Base-by-base conservation (phyloP, 768 basidiomycete species). In the Pisolithus albus region DNA sequence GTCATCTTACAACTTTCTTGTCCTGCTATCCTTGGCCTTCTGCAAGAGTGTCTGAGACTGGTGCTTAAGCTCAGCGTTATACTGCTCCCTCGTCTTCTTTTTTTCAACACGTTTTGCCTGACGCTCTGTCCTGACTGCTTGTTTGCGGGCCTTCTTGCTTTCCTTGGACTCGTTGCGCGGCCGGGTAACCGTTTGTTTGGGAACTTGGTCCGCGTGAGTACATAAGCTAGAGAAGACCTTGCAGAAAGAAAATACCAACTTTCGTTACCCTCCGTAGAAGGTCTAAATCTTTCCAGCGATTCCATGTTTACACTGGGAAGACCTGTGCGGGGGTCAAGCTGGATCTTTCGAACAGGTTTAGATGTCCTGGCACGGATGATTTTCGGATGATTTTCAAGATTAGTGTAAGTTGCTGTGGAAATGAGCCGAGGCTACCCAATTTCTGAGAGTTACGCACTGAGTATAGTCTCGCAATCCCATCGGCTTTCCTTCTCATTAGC, bases 381-480 rank as follows among this genome's bases (percentile, higher is more conserved):
- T 8, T 86, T 81, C 0, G 96, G 96, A 64, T 98, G 96, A 61
- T 99, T 99, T 65, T 96, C 96, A 7, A 97, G 75, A 63, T 96
- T 99, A n/a, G 92, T 87, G 64, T 93, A 94, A 9, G 94, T 97
- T 8, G 88, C 95, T 96, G 62, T 18, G 28, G 46, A 41, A 55
- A 53, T 52, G 43, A 56, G 47, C 16, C 44, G 24, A 40, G 15
- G 30, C 24, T 30, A 30, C 24, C 2, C 30, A 41, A 18, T 15
- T 24, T 15, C 18, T 15, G 26, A 2, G 18, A 21, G 2, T 43
- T 11, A 77, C 88, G 66, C 66, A 95, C 95, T 84, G 2, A 99
- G 73, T 37, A 99, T 88, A 1, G 92, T 96, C 67, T 99, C 94
- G 55, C 90, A 94, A 64, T 99, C 96, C 96, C 96, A 99, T 42